Conservation (phyloP, 768 basidiomycete genomes). For the Mrakia gelida region DNA sequence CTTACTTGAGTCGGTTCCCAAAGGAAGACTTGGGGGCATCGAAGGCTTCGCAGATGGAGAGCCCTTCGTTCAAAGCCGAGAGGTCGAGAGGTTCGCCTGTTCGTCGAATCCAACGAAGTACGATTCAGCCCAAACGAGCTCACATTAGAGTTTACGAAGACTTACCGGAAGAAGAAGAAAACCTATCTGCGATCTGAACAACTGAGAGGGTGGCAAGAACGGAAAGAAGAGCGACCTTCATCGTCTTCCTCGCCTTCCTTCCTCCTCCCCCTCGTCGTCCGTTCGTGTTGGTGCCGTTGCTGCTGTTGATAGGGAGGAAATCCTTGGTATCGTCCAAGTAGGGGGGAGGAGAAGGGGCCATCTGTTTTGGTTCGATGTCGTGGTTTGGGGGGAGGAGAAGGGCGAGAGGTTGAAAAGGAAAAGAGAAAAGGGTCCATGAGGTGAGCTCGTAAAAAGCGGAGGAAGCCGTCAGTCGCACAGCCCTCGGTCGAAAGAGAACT, state of each 20-base stretch:
- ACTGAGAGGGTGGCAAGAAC: not conserved
- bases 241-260: not conserved
- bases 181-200: not conserved
- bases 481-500: no score
- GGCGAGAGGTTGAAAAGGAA: no score
- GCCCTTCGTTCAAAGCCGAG: not conserved
- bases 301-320: not conserved
- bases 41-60: constrained; percentile 11
- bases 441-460: no score
- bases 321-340: not conserved
- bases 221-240: not conserved
- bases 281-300: not conserved
- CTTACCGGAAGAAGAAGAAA: not conserved
- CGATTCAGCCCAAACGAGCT: not conserved
- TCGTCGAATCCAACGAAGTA: not conserved
- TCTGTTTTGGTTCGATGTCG: not conserved
- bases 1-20: not conserved
- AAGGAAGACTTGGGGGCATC: constrained; percentile 14
- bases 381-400: no score
- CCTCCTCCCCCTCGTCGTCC: not conserved
- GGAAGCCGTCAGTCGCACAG: no score
- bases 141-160: not conserved
- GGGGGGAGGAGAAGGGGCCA: not conserved
- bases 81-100: constrained; percentile 6
- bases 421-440: no score